Percentiles rank a stretch among this genome's conserved stretches.
These are phyloP conservation scores for Trametes punicea DNA, from an alignment of 768 basidiomycete genomes.

Conservation along the genomic window DNA sequence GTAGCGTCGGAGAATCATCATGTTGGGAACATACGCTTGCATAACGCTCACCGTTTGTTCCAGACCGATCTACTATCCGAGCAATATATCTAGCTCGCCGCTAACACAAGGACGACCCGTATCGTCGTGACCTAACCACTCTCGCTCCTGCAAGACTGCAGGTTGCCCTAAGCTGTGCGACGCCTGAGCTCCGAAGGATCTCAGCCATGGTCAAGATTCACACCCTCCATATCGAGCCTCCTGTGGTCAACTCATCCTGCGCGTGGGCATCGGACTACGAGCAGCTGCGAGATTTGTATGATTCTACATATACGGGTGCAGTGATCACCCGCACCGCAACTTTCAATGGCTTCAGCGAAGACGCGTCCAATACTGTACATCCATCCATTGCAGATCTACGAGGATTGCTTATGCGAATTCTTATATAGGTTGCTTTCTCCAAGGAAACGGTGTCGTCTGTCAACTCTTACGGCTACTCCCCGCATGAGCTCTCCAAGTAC, in stretches of 20 bases:
- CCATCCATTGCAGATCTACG: not conserved
- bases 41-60: constrained; percentile 10
- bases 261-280: constrained; percentile 72
- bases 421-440: constrained; percentile 57
- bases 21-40: constrained; percentile 1
- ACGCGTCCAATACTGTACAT: constrained; percentile 55
- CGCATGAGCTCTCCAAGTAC: constrained; percentile 65
- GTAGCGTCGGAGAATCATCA: not conserved
- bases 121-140: no score
- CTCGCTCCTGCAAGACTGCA: no score
- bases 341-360: constrained; percentile 65
- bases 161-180: not conserved
- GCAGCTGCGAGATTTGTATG: constrained; percentile 65
- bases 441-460: constrained; percentile 52
- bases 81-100: constrained; percentile 16
- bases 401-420: not conserved
- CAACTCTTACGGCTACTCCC: constrained; percentile 89
- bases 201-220: constrained; percentile 54
- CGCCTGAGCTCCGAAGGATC: not conserved
- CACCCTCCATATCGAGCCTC: constrained; percentile 53
- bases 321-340: constrained; percentile 81
- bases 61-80: constrained; percentile 7
- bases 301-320: constrained; percentile 67
- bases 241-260: constrained; percentile 76
- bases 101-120: no score